A percentile compares a stretch with the other conserved stretches of the same genome.
Conservation (phyloP, 2,329 filamentous ascomycete species). For the Stagonosporopsis cucurbitacearum region DNA sequence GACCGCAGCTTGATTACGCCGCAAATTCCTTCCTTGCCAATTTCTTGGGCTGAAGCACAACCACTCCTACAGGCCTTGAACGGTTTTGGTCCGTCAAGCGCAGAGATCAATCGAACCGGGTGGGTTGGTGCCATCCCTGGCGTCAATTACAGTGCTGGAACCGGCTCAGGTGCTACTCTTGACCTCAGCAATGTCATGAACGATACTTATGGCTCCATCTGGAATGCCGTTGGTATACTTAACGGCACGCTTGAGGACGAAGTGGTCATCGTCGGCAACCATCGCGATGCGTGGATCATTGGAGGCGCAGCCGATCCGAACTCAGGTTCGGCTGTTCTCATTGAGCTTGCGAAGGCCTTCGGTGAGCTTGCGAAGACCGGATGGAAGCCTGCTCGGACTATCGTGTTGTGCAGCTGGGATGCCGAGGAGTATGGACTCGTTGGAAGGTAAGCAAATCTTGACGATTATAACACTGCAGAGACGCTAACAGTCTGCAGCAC, state of each 20-base stretch:
- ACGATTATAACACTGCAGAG: not conserved
- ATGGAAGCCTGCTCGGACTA: slow-evolving; percentile 60
- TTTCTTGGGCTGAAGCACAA: slow-evolving; percentile 81
- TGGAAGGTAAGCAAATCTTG: slow-evolving; percentile 32
- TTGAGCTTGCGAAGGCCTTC: slow-evolving; percentile 60
- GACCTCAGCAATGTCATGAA: slow-evolving; percentile 73
- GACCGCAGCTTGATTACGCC: slow-evolving; percentile 71
- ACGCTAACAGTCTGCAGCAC: slow-evolving; percentile 43
- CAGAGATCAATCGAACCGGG: slow-evolving; percentile 48
- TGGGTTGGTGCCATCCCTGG: slow-evolving; percentile 48
- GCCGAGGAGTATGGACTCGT: slow-evolving; percentile 51
- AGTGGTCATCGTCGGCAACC: slow-evolving; percentile 60
- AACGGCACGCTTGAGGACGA: slow-evolving; percentile 68
- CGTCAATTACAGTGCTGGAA: slow-evolving; percentile 46
- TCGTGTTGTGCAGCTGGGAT: slow-evolving; percentile 55
- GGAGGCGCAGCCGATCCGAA: slow-evolving; percentile 62
- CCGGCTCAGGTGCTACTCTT: slow-evolving; percentile 60
- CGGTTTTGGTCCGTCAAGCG: slow-evolving; percentile 72
- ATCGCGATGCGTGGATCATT: slow-evolving; percentile 62
- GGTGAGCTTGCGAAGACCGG: slow-evolving; percentile 55
- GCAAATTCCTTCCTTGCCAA: slow-evolving; percentile 82
- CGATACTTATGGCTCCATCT: slow-evolving; percentile 80
- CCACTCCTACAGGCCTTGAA: slow-evolving; percentile 84
- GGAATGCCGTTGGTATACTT: slow-evolving; percentile 76
- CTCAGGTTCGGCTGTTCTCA: slow-evolving; percentile 57